phyloP scores from a whole-genome alignment of 129 eudicot species.

The Heracleum sosnowskyi region DNA sequence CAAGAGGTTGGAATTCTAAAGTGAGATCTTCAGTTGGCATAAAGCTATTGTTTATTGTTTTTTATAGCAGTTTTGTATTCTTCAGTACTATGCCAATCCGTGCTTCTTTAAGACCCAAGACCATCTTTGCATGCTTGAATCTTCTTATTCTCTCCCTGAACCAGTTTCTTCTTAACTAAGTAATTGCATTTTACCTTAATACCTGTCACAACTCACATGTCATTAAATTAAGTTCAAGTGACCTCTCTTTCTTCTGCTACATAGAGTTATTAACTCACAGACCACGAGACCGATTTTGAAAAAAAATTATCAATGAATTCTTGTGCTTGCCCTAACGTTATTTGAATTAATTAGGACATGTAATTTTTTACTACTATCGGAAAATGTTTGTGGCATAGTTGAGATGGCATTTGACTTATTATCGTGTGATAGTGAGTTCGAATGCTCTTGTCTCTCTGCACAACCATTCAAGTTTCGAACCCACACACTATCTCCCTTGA shows the following conservation, averaged over 20 bases:
- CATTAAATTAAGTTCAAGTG: neutral
- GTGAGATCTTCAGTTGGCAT: constrained; percentile 66
- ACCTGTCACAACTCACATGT: too few relatives aligned
- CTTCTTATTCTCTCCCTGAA: neutral
- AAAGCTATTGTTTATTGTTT: constrained; percentile 55
- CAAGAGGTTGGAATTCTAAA: constrained; percentile 81
- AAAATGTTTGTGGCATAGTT: too few relatives aligned
- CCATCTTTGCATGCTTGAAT: constrained; percentile 37
- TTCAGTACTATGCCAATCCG: constrained; percentile 24
- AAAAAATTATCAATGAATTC: too few relatives aligned
- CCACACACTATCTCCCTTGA: too few relatives aligned
- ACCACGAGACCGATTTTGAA: neutral
- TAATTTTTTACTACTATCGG: too few relatives aligned
- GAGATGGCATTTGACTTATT: too few relatives aligned
- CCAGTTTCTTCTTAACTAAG: constrained; percentile 69
- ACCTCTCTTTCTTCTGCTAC: neutral
- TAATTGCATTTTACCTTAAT: too few relatives aligned
- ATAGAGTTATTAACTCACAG: too few relatives aligned
- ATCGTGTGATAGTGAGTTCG: too few relatives aligned
- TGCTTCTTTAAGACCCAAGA: constrained; percentile 45
- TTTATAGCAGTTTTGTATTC: constrained; percentile 31
- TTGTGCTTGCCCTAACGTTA: neutral
- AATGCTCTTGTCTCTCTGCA: too few relatives aligned
- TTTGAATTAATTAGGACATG: too few relatives aligned
- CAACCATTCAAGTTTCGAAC: too few relatives aligned